Evolutionary conservation across 2,329 filamentous ascomycete genomes (phyloP), one percentile per base, ranked within the genome.

Genomic region (Amauroascus verrucosus): DNA sequence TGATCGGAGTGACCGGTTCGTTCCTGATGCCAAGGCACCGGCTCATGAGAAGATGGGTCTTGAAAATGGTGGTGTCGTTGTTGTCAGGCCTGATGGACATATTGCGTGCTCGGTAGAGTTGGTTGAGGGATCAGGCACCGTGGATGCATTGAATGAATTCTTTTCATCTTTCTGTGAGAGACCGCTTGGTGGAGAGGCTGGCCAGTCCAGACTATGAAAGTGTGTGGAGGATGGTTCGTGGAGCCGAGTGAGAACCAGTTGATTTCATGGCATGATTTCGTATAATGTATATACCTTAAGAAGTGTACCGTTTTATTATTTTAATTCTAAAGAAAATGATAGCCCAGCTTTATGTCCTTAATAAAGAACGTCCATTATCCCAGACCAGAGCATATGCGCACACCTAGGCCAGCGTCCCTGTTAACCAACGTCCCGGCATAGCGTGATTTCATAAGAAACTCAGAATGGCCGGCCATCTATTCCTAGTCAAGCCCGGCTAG

Each of bases 21-120:
- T 88, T 0, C 82, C 85, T 0, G 75, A 84, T 18, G 84, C 86
- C 1, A 77, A 76, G 60, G 88, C 84, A 4, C 77, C 86, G 2
- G 88, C 88, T 4, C 90, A 96, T 68, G 83, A 84, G 40, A 95
- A 95, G 77, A 85, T 95, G 77, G 90, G 90, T 0, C 67, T 95
- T 24, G 79, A 85, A 81, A 86, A 57, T 57, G 88, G 88, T 9
- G 88, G 85, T 54, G 79, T 95, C 1, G 83, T 94, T 1, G 85
- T 95, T 8, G 86, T 94, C 6, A 75, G 89, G 43, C 89, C 90
- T 0, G 89, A 95, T 67, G 88, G 88, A 6, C 93, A 95, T 67
- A 84, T 95, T 26, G 87, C 85, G 20, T 78, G 87, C 57, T 85
- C 89, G 3, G 79, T 86, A 9, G 77, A 77, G 61, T 72, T 96